Percentiles rank a stretch among this genome's conserved stretches.
phyloP scores from a whole-genome alignment of 208 protist species.

The Novymonas esmeraldas region DNA sequence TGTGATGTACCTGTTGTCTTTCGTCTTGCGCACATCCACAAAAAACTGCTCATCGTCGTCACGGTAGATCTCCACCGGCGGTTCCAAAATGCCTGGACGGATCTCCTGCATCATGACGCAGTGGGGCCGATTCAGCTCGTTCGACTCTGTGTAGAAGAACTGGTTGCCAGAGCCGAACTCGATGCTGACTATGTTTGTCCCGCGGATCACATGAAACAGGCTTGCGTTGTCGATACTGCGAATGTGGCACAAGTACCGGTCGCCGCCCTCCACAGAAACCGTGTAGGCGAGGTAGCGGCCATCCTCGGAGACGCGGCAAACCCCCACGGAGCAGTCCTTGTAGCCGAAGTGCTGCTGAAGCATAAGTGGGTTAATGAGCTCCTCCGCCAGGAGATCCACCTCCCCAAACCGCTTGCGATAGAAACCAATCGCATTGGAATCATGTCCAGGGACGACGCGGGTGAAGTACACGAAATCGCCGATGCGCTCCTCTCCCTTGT shows the following conservation, averaged over 20 bases:
- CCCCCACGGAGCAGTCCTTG: constrained; percentile 81
- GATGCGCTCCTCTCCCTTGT: constrained; percentile 92
- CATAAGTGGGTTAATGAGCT: constrained; percentile 88
- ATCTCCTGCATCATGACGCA: constrained; percentile 91
- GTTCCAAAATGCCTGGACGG: constrained; percentile 81
- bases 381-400: constrained; percentile 84
- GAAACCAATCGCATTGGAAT: constrained; percentile 82
- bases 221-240: constrained; percentile 89
- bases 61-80: constrained; percentile 84
- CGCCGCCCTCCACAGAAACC: constrained; percentile 86
- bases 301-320: constrained; percentile 90
- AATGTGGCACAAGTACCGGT: constrained; percentile 91
- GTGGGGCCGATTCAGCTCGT: constrained; percentile 87
- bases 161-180: constrained; percentile 87
- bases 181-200: constrained; percentile 91
- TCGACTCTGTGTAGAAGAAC: constrained; percentile 92
- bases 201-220: constrained; percentile 90
- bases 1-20: constrained; percentile 81
- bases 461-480: constrained; percentile 93
- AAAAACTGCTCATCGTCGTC: constrained; percentile 91
- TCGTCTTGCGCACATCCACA: constrained; percentile 89
- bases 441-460: constrained; percentile 69
- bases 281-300: constrained; percentile 90
- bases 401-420: constrained; percentile 89
- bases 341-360: constrained; percentile 92